Conservation (phyloP, 441 rosid genomes). For the Adansonia rubrostipa region DNA sequence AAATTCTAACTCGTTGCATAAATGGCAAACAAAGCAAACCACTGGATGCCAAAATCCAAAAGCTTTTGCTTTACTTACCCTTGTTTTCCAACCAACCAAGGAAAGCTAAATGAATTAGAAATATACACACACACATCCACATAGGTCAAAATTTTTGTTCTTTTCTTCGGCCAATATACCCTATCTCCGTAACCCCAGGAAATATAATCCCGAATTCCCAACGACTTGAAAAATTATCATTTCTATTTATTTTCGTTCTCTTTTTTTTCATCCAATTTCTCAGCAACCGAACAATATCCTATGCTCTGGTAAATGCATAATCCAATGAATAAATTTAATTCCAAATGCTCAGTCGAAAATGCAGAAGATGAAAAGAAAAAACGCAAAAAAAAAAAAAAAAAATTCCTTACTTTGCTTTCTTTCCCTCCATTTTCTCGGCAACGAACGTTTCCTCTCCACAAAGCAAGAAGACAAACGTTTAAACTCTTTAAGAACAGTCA, state of each 20-base stretch:
- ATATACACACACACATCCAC: too few species aligned
- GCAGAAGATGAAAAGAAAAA: background rate
- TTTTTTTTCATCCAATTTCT: background rate
- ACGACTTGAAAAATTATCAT: too few species aligned
- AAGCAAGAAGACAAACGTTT: background rate
- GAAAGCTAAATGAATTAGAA: background rate
- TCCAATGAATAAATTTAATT: background rate
- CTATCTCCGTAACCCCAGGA: background rate
- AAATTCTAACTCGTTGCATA: background rate
- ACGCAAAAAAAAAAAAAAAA: background rate
- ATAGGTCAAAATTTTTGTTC: too few species aligned
- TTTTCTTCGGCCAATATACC: background rate
- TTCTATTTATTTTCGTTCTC: too few species aligned
- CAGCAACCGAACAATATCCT: background rate
- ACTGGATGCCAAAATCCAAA: background rate
- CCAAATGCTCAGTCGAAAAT: conserved; percentile 29
- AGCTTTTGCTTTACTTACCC: background rate
- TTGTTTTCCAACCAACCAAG: conserved; percentile 5
- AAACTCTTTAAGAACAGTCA: background rate
- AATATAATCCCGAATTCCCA: background rate
- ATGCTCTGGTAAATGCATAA: background rate
- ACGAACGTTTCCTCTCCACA: background rate
- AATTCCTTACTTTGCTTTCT: background rate
- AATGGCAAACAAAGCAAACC: background rate
- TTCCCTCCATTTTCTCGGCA: background rate